These are phyloP conservation scores for Epicoccum sorghinum DNA, from an alignment of 2,329 filamentous ascomycete genomes.

Conservation along the genomic window DNA sequence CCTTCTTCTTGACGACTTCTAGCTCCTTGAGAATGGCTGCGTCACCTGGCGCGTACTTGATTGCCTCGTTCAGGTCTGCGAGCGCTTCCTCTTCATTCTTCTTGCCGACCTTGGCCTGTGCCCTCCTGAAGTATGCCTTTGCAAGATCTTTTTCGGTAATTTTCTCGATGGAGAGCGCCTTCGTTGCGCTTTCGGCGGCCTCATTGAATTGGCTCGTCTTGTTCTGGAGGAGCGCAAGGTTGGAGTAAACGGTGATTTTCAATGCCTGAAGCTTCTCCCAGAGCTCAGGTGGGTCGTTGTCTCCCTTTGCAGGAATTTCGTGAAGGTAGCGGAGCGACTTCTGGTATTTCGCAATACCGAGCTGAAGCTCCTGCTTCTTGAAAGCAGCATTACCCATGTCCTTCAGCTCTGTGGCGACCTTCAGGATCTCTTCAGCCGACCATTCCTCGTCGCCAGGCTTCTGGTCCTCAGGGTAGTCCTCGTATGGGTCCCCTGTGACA, in stretches of 20 bases:
- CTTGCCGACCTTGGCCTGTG: slow-evolving; percentile 72
- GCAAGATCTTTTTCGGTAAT: slow-evolving; percentile 78
- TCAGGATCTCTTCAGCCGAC: slow-evolving; percentile 70
- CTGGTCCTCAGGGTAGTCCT: slow-evolving; percentile 93
- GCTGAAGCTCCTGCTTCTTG: slow-evolving; percentile 73
- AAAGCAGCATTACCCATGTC: slow-evolving; percentile 91
- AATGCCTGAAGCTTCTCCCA: slow-evolving; percentile 72
- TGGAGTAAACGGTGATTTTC: slow-evolving; percentile 86
- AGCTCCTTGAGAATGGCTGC: slow-evolving; percentile 77
- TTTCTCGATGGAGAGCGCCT: slow-evolving; percentile 70
- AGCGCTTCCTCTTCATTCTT: slow-evolving; percentile 84
- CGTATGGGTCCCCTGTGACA: slow-evolving; percentile 85
- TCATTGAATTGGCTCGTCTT: slow-evolving; percentile 78
- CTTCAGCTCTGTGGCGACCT: slow-evolving; percentile 86
- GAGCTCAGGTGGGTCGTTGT: slow-evolving; percentile 72
- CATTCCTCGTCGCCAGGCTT: slow-evolving; percentile 61
- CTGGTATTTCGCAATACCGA: slow-evolving; percentile 89
- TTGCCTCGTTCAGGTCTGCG: slow-evolving; percentile 52
- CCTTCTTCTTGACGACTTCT: slow-evolving; percentile 75
- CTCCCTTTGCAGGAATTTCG: slow-evolving; percentile 74
- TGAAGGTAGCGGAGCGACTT: slow-evolving; percentile 90
- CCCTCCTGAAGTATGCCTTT: slow-evolving; percentile 88
- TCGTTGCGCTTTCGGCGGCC: slow-evolving; percentile 70
- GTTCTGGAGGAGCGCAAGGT: slow-evolving; percentile 82
- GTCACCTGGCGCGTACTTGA: slow-evolving; percentile 67